These are phyloP conservation scores for Quercus lobata DNA, from an alignment of 331 rosid species.

Conservation along the genomic window DNA sequence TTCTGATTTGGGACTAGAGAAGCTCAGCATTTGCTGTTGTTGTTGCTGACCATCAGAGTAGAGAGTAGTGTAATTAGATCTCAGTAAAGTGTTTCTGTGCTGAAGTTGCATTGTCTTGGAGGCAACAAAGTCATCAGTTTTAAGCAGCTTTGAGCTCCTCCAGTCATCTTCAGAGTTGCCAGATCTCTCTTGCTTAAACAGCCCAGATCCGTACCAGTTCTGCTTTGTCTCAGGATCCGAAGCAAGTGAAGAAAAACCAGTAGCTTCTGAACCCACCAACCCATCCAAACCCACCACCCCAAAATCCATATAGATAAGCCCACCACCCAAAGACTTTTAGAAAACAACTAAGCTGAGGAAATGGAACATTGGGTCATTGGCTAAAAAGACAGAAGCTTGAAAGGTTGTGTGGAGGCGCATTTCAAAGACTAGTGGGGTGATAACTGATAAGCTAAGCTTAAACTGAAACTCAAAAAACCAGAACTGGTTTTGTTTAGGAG, in stretches of 20 bases:
- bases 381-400: slow-evolving; percentile 24
- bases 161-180: slow-evolving; percentile 41
- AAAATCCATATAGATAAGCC: slow-evolving; percentile 58
- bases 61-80: slow-evolving; percentile 52
- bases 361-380: slow-evolving; percentile 28
- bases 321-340: slow-evolving; percentile 7
- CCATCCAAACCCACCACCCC: slow-evolving; percentile 71
- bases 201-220: slow-evolving; percentile 65
- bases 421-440: slow-evolving; percentile 15
- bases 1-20: slow-evolving; percentile 71
- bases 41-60: slow-evolving; percentile 43
- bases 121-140: slow-evolving; percentile 42
- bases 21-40: slow-evolving; percentile 69
- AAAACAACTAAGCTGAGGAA: slow-evolving; percentile 16
- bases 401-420: slow-evolving; percentile 31
- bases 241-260: slow-evolving; percentile 31
- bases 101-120: slow-evolving; percentile 48
- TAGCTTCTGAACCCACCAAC: slow-evolving; percentile 51
- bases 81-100: slow-evolving; percentile 33
- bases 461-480: slow-evolving; percentile 57
- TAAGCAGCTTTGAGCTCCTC: slow-evolving; percentile 50
- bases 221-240: slow-evolving; percentile 73
- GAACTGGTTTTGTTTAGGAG: slow-evolving; percentile 41
- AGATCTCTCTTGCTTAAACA: slow-evolving; percentile 66
- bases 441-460: slow-evolving; percentile 21